Conservation (phyloP, 345 rosid species). For the Brassica incana region DNA sequence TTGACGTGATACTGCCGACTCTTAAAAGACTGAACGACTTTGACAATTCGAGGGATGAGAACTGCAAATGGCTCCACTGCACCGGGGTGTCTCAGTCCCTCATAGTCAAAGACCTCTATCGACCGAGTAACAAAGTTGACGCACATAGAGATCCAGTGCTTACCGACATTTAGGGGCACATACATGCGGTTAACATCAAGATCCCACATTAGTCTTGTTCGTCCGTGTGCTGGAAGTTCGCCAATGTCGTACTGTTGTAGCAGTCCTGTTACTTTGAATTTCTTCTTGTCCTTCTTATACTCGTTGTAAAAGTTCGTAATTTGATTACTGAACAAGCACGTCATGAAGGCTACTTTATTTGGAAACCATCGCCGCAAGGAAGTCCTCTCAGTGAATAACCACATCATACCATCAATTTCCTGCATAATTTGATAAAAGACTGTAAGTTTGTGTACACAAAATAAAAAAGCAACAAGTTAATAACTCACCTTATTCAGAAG, state of each 20-base stretch:
- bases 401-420: background rate
- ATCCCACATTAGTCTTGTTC: background rate
- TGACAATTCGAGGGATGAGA: background rate
- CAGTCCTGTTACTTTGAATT: background rate
- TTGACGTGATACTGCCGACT: background rate
- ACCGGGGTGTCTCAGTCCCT: background rate
- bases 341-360: background rate
- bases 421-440: too few relatives aligned
- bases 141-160: background rate
- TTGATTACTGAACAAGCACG: background rate
- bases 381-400: background rate
- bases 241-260: background rate
- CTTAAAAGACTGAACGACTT: background rate
- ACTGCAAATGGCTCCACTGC: background rate
- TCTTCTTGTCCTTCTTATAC: background rate
- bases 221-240: background rate
- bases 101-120: background rate
- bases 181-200: background rate
- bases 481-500: background rate
- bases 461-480: background rate
- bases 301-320: background rate
- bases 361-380: background rate
- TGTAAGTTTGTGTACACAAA: too few relatives aligned
- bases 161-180: background rate
- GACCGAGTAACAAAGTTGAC: background rate